Percentiles rank a stretch among this genome's conserved stretches.
Evolutionary conservation across 1,139 yeast genomes (phyloP).

Genomic region (Suhomyces yuchorum): DNA sequence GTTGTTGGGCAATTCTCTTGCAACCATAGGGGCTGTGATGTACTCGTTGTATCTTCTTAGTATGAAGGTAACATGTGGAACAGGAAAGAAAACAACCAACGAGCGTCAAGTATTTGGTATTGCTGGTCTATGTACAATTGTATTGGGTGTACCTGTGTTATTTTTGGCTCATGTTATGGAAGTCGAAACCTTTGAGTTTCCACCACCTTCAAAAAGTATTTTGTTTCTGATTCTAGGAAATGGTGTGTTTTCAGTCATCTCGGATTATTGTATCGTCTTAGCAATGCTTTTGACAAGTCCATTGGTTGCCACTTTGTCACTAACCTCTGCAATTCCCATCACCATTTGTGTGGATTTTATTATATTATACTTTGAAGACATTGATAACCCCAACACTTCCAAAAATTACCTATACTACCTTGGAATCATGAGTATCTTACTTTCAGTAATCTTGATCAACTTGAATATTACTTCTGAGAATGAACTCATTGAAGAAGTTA

Average conservation of each 20-base stretch:
- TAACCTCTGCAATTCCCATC: conserved; percentile 56
- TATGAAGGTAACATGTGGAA: conserved; percentile 48
- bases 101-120: conserved; percentile 51
- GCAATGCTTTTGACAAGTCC: conserved; percentile 59
- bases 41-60: conserved; percentile 49
- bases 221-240: conserved; percentile 39
- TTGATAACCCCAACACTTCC: conserved; percentile 23
- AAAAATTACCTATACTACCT: conserved; percentile 38
- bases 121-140: conserved; percentile 46
- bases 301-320: conserved; percentile 51
- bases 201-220: conserved; percentile 40
- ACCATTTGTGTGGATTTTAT: conserved; percentile 51
- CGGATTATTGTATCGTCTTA: conserved; percentile 51
- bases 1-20: conserved; percentile 46
- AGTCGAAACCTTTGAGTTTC: conserved; percentile 45
- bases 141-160: conserved; percentile 43
- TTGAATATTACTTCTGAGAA: conserved; percentile 45
- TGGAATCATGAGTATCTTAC: conserved; percentile 50
- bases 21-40: conserved; percentile 48
- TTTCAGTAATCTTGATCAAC: conserved; percentile 51
- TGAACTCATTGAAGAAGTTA: conserved; percentile 49
- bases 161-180: conserved; percentile 33
- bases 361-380: conserved; percentile 26
- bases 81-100: conserved; percentile 44
- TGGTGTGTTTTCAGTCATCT: conserved; percentile 49